A percentile compares a stretch with the other conserved stretches of the same genome.
phyloP scores from a whole-genome alignment of 116 monocot species.

The Posidonia oceanica region DNA sequence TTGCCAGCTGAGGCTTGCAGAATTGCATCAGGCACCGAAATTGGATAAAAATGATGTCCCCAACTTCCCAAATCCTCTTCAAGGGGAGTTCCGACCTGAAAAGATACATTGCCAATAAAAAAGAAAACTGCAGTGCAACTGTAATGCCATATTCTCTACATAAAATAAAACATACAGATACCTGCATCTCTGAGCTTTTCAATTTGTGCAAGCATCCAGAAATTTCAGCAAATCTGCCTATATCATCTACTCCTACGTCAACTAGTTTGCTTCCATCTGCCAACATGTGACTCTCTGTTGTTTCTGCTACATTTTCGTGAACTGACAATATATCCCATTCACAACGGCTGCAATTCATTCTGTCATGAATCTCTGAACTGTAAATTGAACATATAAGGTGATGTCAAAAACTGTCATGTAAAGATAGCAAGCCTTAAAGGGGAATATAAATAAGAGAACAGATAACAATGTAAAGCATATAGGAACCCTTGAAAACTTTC shows the following conservation, averaged over 20 bases:
- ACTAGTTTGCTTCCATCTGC: neutral
- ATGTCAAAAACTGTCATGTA: neutral
- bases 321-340: conserved; percentile 2
- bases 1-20: conserved; percentile 84
- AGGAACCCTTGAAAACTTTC: neutral
- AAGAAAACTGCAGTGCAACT: neutral
- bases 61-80: conserved; percentile 90
- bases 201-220: conserved; percentile 75
- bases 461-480: neutral
- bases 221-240: conserved; percentile 84
- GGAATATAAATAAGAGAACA: neutral
- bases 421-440: too few species aligned
- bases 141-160: neutral
- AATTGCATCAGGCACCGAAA: conserved; percentile 83
- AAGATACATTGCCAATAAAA: neutral
- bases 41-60: conserved; percentile 73
- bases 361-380: conserved; percentile 95
- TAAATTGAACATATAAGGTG: neutral
- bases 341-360: conserved; percentile 82
- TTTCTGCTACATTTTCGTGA: conserved; percentile 3
- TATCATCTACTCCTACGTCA: conserved; percentile 31
- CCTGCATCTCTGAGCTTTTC: conserved; percentile 65
- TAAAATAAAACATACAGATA: conserved; percentile 8
- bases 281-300: conserved; percentile 1
- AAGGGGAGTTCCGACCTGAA: conserved; percentile 80